A percentile compares a stretch with the other conserved stretches of the same genome.
These are phyloP conservation scores for Daldinia concentrica DNA, from an alignment of 495 filamentous ascomycete genomes.

Conservation along the genomic window DNA sequence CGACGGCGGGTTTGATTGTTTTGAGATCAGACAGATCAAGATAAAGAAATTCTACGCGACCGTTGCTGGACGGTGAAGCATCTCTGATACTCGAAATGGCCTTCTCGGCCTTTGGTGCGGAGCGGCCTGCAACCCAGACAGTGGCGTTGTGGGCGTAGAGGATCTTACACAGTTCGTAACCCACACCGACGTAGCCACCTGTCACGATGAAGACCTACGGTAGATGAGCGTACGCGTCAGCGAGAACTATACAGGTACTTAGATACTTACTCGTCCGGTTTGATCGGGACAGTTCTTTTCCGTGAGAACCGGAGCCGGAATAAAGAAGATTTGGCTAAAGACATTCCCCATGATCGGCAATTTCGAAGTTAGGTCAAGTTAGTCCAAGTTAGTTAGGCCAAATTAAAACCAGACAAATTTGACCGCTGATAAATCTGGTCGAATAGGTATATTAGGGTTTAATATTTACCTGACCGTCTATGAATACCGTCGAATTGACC, in stretches of 20 bases:
- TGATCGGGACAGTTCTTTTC: conserved; percentile 37
- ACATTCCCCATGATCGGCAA: conserved; percentile 24
- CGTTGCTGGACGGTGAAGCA: conserved; percentile 36
- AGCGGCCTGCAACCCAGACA: conserved; percentile 50
- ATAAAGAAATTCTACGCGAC: conserved; percentile 53
- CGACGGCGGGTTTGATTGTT: conserved; percentile 58
- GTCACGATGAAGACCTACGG: conserved; percentile 50
- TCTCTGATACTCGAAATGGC: conserved; percentile 21
- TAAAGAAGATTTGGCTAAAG: conserved; percentile 24
- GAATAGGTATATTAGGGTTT: no score
- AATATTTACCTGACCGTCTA: no score
- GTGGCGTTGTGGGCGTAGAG: conserved; percentile 49
- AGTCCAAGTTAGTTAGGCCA: no score
- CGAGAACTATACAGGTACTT: conserved; percentile 44
- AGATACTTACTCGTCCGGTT: conserved; percentile 19
- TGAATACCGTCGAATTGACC: no score
- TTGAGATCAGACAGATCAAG: conserved; percentile 61
- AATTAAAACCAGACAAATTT: no score
- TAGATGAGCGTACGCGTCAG: conserved; percentile 48
- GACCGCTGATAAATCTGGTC: no score
- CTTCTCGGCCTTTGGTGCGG: conserved; percentile 40
- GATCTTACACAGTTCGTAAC: conserved; percentile 50
- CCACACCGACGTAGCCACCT: conserved; percentile 58
- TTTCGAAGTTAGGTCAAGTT: background rate
- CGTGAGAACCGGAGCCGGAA: conserved; percentile 27